A percentile compares a stretch with the other conserved stretches of the same genome.
Evolutionary conservation across 169 alveolate genomes (phyloP).

Genomic region (Cryptosporidium viatorum): DNA sequence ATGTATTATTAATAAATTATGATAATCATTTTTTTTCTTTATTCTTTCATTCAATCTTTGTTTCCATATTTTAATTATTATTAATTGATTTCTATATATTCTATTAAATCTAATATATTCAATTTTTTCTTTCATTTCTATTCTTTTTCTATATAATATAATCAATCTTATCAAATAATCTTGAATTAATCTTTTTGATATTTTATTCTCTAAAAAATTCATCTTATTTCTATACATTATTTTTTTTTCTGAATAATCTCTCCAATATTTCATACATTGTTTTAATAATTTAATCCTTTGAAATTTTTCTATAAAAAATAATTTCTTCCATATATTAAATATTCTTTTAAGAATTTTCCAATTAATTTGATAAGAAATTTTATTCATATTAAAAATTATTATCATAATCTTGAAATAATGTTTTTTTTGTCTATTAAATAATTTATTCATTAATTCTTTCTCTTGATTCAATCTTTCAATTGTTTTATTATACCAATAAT

Average conservation of each 20-base stretch:
- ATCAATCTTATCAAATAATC: background rate
- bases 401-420: background rate
- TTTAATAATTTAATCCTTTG: background rate
- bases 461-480: background rate
- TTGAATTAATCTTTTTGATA: background rate
- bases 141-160: background rate
- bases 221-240: background rate
- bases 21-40: background rate
- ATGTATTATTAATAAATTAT: background rate
- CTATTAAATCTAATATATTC: background rate
- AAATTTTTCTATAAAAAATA: background rate
- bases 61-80: background rate
- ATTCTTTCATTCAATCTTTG: background rate
- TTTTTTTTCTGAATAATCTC: background rate
- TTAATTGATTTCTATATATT: background rate
- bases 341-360: background rate
- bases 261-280: background rate
- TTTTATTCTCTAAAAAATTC: background rate
- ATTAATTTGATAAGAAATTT: background rate
- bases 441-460: background rate
- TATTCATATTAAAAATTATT: background rate
- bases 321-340: constrained; percentile 2
- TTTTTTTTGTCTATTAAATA: background rate
- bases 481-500: background rate
- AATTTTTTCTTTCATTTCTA: background rate